phyloP scores from a whole-genome alignment of 306 rosid species.

The Castanospermum australe region DNA sequence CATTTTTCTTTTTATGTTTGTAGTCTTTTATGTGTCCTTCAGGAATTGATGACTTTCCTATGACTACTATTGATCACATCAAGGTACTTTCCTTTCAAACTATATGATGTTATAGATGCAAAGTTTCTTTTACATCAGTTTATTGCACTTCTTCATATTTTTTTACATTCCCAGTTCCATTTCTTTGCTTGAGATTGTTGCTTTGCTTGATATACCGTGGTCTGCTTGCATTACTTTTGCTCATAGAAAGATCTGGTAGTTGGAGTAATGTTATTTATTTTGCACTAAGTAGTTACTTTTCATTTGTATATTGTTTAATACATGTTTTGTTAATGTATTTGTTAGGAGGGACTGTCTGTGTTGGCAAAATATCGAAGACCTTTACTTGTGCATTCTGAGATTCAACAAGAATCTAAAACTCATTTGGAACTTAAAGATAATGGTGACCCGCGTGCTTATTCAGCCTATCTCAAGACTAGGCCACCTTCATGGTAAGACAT shows the following conservation, averaged over 20 bases:
- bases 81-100: constrained; percentile 53
- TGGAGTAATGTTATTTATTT: constrained; percentile 18
- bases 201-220: not conserved
- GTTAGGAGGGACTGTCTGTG: constrained; percentile 80
- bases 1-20: constrained; percentile 27
- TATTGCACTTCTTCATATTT: constrained; percentile 2
- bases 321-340: constrained; percentile 30
- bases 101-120: not conserved
- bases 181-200: not conserved
- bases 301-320: constrained; percentile 24
- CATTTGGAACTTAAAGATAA: constrained; percentile 34
- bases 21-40: constrained; percentile 99
- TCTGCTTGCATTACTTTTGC: not conserved
- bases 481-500: constrained; percentile 85
- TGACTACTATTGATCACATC: constrained; percentile 80
- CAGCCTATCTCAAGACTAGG: constrained; percentile 76
- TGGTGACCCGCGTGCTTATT: constrained; percentile 56
- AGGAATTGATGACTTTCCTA: constrained; percentile 90
- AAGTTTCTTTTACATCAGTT: not conserved
- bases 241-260: not conserved
- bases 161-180: not conserved
- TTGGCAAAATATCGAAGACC: constrained; percentile 86
- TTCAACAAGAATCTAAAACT: constrained; percentile 51
- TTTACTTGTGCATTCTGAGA: constrained; percentile 85
- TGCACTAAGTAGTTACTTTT: constrained; percentile 10